Conservation (phyloP, 1,139 yeast species). For the Meyerozyma elateridarum region DNA sequence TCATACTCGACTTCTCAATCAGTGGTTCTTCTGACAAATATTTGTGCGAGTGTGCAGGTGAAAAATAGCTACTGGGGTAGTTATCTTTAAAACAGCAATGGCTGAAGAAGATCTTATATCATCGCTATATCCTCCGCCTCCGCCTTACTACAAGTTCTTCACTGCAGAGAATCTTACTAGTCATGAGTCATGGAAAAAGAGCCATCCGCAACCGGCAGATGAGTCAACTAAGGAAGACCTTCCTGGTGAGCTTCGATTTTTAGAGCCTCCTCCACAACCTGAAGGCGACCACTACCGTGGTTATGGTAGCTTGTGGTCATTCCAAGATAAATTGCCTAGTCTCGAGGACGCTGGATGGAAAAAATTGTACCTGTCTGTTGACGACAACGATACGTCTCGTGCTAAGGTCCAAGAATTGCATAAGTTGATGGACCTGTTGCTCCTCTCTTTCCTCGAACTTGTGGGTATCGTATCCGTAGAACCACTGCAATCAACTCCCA, state of each 20-base stretch:
- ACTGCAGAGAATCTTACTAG: slow-evolving; percentile 54
- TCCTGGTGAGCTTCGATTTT: slow-evolving; percentile 43
- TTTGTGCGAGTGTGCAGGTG: no score
- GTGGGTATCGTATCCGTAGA: slow-evolving; percentile 67
- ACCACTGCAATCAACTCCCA: slow-evolving; percentile 60
- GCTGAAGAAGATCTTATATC: slow-evolving; percentile 43
- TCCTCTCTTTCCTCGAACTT: slow-evolving; percentile 69
- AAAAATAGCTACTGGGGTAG: background rate
- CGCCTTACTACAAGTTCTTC: slow-evolving; percentile 65
- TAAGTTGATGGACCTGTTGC: slow-evolving; percentile 60
- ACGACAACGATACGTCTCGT: slow-evolving; percentile 44
- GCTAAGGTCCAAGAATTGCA: slow-evolving; percentile 63
- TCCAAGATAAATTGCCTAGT: slow-evolving; percentile 64
- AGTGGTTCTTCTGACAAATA: slow-evolving; percentile 4
- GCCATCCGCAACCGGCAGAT: slow-evolving; percentile 4
- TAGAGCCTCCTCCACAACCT: slow-evolving; percentile 67
- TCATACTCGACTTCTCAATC: slow-evolving; percentile 1
- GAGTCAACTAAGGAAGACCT: slow-evolving; percentile 10
- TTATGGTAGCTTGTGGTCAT: slow-evolving; percentile 80
- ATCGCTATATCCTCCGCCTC: slow-evolving; percentile 84
- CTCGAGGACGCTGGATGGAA: slow-evolving; percentile 63
- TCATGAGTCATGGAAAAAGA: slow-evolving; percentile 21
- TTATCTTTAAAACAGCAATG: no score
- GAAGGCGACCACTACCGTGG: slow-evolving; percentile 60
- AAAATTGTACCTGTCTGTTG: slow-evolving; percentile 53